These are phyloP conservation scores for Protomyces macrosporus DNA, from an alignment of 1,139 yeast species.

Conservation along the genomic window DNA sequence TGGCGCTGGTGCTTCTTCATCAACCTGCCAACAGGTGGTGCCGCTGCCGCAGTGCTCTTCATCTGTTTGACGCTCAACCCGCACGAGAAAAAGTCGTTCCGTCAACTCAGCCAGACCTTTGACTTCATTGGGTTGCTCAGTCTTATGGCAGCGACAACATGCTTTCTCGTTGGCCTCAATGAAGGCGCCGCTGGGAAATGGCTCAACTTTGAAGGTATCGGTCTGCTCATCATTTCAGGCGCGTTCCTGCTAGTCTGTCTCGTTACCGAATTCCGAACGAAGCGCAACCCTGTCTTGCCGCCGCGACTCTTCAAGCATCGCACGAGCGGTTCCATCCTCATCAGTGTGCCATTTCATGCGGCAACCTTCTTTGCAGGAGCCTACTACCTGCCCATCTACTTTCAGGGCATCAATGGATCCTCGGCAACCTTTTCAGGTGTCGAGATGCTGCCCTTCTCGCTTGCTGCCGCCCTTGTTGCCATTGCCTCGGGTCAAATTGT, in stretches of 20 bases:
- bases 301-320: constrained; percentile 42
- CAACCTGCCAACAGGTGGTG: constrained; percentile 66
- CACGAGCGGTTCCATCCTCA: constrained; percentile 43
- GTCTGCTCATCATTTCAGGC: constrained; percentile 55
- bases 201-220: constrained; percentile 54
- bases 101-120: constrained; percentile 43
- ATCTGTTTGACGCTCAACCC: constrained; percentile 53
- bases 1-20: constrained; percentile 82
- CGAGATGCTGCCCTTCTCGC: constrained; percentile 51
- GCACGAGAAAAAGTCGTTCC: constrained; percentile 43
- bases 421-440: constrained; percentile 56
- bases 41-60: constrained; percentile 45
- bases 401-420: constrained; percentile 50
- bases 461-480: constrained; percentile 50
- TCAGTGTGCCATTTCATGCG: constrained; percentile 43
- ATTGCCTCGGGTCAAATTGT: constrained; percentile 47
- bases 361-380: constrained; percentile 46
- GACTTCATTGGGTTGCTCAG: constrained; percentile 50
- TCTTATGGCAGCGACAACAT: constrained; percentile 44
- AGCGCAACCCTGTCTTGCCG: constrained; percentile 49
- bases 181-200: constrained; percentile 50
- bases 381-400: constrained; percentile 51
- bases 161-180: constrained; percentile 49
- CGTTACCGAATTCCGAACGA: constrained; percentile 48
- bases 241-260: constrained; percentile 42